These are phyloP conservation scores for Ogataea glucozyma DNA, from an alignment of 805 yeast species.

Conservation along the genomic window DNA sequence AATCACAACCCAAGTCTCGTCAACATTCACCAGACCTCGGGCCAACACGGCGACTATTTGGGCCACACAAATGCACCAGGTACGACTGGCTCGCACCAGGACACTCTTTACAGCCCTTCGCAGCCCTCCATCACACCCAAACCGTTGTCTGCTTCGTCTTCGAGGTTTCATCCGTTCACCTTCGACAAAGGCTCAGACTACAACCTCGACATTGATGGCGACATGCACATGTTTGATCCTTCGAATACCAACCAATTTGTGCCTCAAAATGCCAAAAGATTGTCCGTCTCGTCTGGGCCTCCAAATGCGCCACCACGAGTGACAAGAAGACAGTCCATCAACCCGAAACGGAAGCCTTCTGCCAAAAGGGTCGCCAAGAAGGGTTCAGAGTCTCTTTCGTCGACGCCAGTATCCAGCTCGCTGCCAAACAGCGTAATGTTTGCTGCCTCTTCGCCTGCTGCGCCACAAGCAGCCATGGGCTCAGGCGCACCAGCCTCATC, in stretches of 20 bases:
- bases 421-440: conserved; percentile 13
- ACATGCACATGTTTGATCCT: conserved; percentile 30
- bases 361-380: conserved; percentile 14
- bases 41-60: conserved; percentile 9
- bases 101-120: conserved; percentile 25
- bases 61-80: not conserved
- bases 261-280: too few species aligned
- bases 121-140: conserved; percentile 24
- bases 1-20: conserved; percentile 26
- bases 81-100: conserved; percentile 2
- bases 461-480: too few species aligned
- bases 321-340: conserved; percentile 20
- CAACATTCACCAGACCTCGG: conserved; percentile 16
- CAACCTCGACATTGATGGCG: conserved; percentile 33
- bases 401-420: conserved; percentile 18
- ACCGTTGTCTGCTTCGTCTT: too few species aligned
- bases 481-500: conserved; percentile 14
- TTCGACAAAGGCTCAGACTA: conserved; percentile 15
- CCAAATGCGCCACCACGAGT: conserved; percentile 13
- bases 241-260: not conserved
- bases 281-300: not conserved
- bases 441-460: conserved; percentile 10
- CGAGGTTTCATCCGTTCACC: conserved; percentile 19
- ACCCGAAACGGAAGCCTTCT: conserved; percentile 20
- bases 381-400: conserved; percentile 15